A percentile compares a stretch with the other conserved stretches of the same genome.
Evolutionary conservation across 2,329 filamentous ascomycete genomes (phyloP).

Genomic region (Alternaria gansuensis): DNA sequence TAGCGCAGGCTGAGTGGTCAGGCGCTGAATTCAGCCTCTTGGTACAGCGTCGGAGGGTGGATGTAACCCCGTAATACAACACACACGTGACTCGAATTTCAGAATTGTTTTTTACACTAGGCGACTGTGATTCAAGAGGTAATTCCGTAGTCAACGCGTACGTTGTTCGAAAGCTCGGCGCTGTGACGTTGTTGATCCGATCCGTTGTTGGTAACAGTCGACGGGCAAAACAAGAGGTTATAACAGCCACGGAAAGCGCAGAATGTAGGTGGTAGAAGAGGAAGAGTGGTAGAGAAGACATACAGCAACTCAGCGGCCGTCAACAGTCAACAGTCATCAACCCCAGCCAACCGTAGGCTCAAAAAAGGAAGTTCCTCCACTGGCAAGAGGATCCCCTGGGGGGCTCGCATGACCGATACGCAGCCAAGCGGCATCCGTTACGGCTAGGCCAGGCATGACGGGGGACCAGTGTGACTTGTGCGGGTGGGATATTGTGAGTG

Average conservation of each 20-base stretch:
- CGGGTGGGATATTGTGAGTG: conserved; percentile 27
- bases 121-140: background rate
- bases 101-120: background rate
- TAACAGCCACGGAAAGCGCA: conserved; percentile 9
- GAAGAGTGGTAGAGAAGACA: conserved; percentile 15
- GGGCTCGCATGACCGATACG: conserved; percentile 40
- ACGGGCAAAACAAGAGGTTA: conserved; percentile 9
- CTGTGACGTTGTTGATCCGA: conserved; percentile 26
- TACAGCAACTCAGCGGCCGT: conserved; percentile 11
- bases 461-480: conserved; percentile 24
- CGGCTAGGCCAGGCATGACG: conserved; percentile 30
- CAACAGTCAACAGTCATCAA: conserved; percentile 34
- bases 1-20: conserved; percentile 30
- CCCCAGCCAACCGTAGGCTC: conserved; percentile 11
- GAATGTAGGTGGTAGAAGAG: conserved; percentile 3
- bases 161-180: conserved; percentile 15
- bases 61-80: conserved; percentile 18
- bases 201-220: conserved; percentile 21
- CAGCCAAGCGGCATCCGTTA: conserved; percentile 26
- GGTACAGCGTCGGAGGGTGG: conserved; percentile 41
- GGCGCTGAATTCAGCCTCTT: conserved; percentile 39
- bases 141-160: background rate
- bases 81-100: background rate
- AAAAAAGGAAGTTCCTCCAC: conserved; percentile 22
- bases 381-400: conserved; percentile 33